Evolutionary conservation across 2,329 filamentous ascomycete species (phyloP), one percentile per base, ranked within the genome.

Genomic region (Alternaria triticimaculans): DNA sequence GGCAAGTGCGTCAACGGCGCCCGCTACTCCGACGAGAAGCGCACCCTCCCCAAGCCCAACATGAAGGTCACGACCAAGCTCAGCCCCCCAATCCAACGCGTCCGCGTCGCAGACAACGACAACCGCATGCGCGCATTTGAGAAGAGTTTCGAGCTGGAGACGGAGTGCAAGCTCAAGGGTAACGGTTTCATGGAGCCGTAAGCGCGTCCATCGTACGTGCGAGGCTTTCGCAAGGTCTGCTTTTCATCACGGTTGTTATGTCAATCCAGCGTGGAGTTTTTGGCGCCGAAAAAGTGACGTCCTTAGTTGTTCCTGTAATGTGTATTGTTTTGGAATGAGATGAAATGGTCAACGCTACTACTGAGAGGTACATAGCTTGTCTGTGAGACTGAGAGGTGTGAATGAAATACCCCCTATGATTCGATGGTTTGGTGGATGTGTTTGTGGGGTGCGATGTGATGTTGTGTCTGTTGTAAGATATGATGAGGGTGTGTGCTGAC

Each of bases 141-240:
- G 60, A 55, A 69, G 33, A 76, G 62, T 23, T 76, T 79, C 44
- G 54, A 54, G 15, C 58, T 80, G 11, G 65, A 76, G 66, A 80
- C 33, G 4, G 64, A 76, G 20, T 73, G 68, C 61, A 62, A 72
- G 25, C 60, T 75, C 65, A 64, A 57, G 15, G 71, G 67, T 26
- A 71, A 78, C 57, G 78, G 78, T 3, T 79, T 78, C 67, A 79
- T 80, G 78, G 55, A 71, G 33, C 78, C 78, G 15, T 80, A 68
- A 25, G 30, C 28, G 49, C 30, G 20, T 41, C 15, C 37, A 6
- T 37, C 33, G 33, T 41, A 41, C n/a, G 15, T 41, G n/a, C 37
- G 37, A 18, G 37, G n/a, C 37, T 41, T 41, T 0, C 1, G 37
- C 0, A 11, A 0, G 37, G 37, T 41, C 37, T 41, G 37, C 37